phyloP scores from a whole-genome alignment of 352 stramenopile genomes.

The Blastocystis sp. region DNA sequence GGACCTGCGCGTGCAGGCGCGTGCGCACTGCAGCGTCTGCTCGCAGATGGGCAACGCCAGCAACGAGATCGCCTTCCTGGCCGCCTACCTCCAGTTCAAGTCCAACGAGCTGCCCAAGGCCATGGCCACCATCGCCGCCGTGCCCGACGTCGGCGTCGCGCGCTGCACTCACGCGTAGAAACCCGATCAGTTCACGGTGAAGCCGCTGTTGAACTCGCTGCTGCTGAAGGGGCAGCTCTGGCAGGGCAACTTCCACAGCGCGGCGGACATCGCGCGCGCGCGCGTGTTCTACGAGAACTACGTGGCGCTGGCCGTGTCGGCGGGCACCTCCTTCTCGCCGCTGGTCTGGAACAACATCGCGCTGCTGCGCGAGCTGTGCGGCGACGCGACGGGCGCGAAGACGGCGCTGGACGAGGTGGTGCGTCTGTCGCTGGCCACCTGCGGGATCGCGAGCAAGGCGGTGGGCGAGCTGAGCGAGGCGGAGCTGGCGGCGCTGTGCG shows the following conservation, averaged over 20 bases:
- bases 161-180: conserved; percentile 10
- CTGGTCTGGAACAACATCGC: conserved; percentile 62
- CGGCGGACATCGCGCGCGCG: conserved; percentile 23
- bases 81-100: conserved; percentile 56
- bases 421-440: background rate
- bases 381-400: background rate
- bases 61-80: conserved; percentile 55
- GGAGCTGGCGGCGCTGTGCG: background rate
- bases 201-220: conserved; percentile 14
- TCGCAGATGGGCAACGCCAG: conserved; percentile 24
- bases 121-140: conserved; percentile 1
- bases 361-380: conserved; percentile 4
- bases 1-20: conserved; percentile 34
- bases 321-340: background rate
- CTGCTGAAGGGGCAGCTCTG: conserved; percentile 50
- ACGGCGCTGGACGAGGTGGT: conserved; percentile 40
- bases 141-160: conserved; percentile 13
- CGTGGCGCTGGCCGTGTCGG: conserved; percentile 9
- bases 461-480: background rate
- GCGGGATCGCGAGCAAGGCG: background rate
- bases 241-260: conserved; percentile 48
- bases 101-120: conserved; percentile 46
- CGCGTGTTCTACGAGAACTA: conserved; percentile 58
- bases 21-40: conserved; percentile 6
- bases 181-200: background rate